Evolutionary conservation across 805 yeast genomes (phyloP).

Genomic region (Ogataea thermomethanolica): DNA sequence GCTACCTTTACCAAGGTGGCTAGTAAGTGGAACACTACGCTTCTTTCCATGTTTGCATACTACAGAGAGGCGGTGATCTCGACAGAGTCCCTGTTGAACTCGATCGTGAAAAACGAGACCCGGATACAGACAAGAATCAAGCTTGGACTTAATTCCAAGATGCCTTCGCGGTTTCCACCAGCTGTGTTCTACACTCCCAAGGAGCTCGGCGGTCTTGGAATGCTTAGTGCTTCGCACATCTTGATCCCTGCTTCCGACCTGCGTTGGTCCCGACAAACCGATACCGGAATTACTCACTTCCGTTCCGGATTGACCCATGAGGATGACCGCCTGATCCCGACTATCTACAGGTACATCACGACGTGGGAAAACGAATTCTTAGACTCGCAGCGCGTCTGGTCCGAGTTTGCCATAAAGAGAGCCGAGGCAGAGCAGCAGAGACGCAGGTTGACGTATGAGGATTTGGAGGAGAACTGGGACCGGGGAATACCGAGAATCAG

Average conservation of each 20-base stretch:
- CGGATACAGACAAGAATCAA: constrained; percentile 91
- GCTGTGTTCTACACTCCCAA: constrained; percentile 98
- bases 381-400: constrained; percentile 97
- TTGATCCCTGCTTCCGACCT: constrained; percentile 91
- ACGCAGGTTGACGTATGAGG: constrained; percentile 86
- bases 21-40: constrained; percentile 92
- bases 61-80: constrained; percentile 90
- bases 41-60: constrained; percentile 81
- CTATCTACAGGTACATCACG: constrained; percentile 86
- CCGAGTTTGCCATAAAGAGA: constrained; percentile 88
- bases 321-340: constrained; percentile 82
- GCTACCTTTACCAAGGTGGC: constrained; percentile 93
- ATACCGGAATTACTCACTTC: constrained; percentile 91
- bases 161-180: constrained; percentile 99
- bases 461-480: constrained; percentile 93
- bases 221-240: constrained; percentile 96
- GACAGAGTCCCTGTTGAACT: constrained; percentile 73
- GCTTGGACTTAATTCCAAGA: constrained; percentile 91
- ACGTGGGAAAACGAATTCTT: constrained; percentile 96
- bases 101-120: constrained; percentile 86
- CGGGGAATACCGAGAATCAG: constrained; percentile 95
- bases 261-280: constrained; percentile 89
- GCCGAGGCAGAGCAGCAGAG: constrained; percentile 83
- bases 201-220: constrained; percentile 95
- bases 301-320: constrained; percentile 87